Percentiles rank a stretch among this genome's conserved stretches.
phyloP scores from a whole-genome alignment of 2,329 filamentous ascomycete species.

The Xylariaceae sp. region DNA sequence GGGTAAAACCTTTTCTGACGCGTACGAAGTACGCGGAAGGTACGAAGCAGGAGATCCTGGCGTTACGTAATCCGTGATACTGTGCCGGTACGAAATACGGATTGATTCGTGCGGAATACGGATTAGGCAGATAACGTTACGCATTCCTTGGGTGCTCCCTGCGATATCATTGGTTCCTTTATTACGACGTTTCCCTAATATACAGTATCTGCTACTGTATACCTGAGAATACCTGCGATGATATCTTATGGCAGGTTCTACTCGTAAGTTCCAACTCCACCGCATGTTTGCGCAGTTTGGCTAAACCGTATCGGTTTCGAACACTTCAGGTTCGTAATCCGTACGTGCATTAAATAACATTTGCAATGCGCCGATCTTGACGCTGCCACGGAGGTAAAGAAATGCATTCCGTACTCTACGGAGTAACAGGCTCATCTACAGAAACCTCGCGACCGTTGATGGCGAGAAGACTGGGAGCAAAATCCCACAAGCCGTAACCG shows the following conservation, averaged over 20 bases:
- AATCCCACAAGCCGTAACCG: too few relatives aligned
- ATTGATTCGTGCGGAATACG: not conserved
- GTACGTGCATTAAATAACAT: too few relatives aligned
- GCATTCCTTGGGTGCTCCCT: not conserved
- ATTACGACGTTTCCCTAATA: not conserved
- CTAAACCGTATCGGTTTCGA: constrained; percentile 17
- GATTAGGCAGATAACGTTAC: not conserved
- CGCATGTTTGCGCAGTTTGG: constrained; percentile 12
- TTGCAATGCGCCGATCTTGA: too few relatives aligned
- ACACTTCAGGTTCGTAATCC: not conserved
- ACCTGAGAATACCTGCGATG: not conserved
- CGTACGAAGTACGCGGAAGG: too few relatives aligned
- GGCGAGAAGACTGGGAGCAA: not conserved
- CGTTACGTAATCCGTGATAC: too few relatives aligned
- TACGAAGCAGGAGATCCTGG: too few relatives aligned
- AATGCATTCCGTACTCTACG: too few relatives aligned
- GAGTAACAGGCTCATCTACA: too few relatives aligned
- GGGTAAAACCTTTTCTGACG: too few relatives aligned
- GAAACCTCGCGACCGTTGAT: not conserved
- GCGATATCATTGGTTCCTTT: not conserved
- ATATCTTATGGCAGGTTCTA: not conserved
- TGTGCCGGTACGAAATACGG: too few relatives aligned
- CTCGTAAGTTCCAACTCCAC: not conserved
- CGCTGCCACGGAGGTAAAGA: too few relatives aligned
- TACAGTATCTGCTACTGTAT: not conserved